Conservation (phyloP, 2,329 filamentous ascomycete species). For the Nemania abortiva region DNA sequence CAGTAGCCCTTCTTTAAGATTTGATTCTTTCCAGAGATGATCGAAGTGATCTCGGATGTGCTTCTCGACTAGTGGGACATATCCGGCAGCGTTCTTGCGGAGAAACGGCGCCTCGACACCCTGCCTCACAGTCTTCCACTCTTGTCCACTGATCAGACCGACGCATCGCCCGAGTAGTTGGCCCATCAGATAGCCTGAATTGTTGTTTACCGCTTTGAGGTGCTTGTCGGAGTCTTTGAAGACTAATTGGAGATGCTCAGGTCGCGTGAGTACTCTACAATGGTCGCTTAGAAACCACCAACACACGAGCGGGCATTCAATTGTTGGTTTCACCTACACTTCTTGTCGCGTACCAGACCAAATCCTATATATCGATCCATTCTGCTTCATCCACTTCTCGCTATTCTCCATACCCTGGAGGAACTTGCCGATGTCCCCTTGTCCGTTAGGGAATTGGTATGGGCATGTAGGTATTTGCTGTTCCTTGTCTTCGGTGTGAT, state of each 20-base stretch:
- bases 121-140: slow-evolving; percentile 46
- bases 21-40: background rate
- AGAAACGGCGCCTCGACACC: background rate
- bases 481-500: background rate
- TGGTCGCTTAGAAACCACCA: slow-evolving; percentile 2
- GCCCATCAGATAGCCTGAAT: slow-evolving; percentile 56
- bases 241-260: slow-evolving; percentile 52
- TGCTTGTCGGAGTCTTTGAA: slow-evolving; percentile 60
- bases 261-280: slow-evolving; percentile 53
- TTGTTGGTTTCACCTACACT: slow-evolving; percentile 51
- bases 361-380: slow-evolving; percentile 6
- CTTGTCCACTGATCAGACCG: slow-evolving; percentile 54
- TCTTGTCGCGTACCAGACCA: slow-evolving; percentile 53
- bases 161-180: slow-evolving; percentile 58
- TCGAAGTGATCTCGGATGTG: background rate
- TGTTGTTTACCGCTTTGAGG: slow-evolving; percentile 56
- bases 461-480: slow-evolving; percentile 4
- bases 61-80: background rate
- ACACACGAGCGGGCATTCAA: background rate
- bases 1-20: background rate
- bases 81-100: background rate
- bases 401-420: slow-evolving; percentile 4
- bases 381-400: background rate
- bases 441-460: slow-evolving; percentile 10
- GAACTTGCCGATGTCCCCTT: slow-evolving; percentile 13